A percentile compares a stretch with the other conserved stretches of the same genome.
Evolutionary conservation across 805 yeast genomes (phyloP).

Genomic region (Cyberlindnera xishuangbannaensis): DNA sequence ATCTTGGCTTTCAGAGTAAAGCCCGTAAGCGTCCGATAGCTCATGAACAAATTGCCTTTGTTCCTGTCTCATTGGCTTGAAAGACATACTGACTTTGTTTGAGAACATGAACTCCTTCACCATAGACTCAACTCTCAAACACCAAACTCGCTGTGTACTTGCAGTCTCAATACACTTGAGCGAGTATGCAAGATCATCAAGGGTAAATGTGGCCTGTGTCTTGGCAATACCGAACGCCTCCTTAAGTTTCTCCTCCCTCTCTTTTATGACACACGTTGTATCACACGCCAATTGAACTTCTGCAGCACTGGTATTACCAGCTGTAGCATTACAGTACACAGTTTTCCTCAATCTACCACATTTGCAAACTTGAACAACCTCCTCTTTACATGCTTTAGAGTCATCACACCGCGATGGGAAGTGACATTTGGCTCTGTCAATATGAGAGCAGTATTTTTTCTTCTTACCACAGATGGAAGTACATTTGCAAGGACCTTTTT

Average conservation of each 20-base stretch:
- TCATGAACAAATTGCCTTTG: conserved; percentile 71
- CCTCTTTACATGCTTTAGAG: conserved; percentile 42
- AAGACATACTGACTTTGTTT: conserved; percentile 42
- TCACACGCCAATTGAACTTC: conserved; percentile 51
- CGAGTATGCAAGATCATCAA: conserved; percentile 20
- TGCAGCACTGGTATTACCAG: conserved; percentile 27
- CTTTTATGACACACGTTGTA: conserved; percentile 56
- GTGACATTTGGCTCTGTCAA: conserved; percentile 63
- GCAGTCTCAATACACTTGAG: conserved; percentile 19
- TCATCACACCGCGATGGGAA: conserved; percentile 48
- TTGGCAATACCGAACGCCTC: conserved; percentile 47
- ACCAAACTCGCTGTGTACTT: conserved; percentile 56
- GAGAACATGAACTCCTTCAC: conserved; percentile 44
- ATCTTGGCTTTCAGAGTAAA: conserved; percentile 73
- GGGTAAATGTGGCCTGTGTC: conserved; percentile 4
- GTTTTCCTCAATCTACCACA: conserved; percentile 53
- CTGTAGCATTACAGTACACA: conserved; percentile 55
- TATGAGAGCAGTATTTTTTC: conserved; percentile 60
- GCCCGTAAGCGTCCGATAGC: conserved; percentile 50
- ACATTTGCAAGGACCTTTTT: conserved; percentile 62
- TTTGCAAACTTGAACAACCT: conserved; percentile 47
- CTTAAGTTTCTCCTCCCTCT: conserved; percentile 56
- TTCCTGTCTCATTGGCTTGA: conserved; percentile 66
- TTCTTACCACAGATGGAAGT: conserved; percentile 49
- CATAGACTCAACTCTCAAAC: conserved; percentile 52